Evolutionary conservation across 2,329 filamentous ascomycete species (phyloP), one percentile per base, ranked within the genome.

Genomic region (Clarireedia paspali): DNA sequence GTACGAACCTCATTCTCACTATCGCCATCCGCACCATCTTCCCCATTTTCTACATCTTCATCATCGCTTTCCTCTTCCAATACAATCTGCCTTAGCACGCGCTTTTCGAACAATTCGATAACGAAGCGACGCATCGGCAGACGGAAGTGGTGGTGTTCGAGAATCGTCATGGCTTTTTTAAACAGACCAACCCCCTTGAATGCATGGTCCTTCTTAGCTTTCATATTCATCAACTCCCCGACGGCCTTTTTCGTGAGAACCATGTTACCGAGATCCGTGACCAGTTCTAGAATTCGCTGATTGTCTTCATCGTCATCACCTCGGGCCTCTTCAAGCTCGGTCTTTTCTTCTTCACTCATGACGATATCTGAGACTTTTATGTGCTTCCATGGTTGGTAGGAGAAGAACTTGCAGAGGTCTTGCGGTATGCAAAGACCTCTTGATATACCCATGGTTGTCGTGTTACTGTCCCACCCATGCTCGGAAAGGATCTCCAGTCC

Each of bases 31-130:
- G 58, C 60, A 30, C 48, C 55, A 56, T 65, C 74, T 47, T 73
- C 75, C 45, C 79, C 71, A 63, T 77, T 84, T 80, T 73, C 67
- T 45, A 66, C 63, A 53, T 70, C 70, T 0, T 68, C 68, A 15
- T 68, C 64, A 20, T 62, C 60, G 42, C 60, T 65, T 7, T 70
- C 68, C 64, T 89, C 87, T 51, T 88, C 85, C 57, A 95, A 84
- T 12, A 99, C 88, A 58, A 96, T 88, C 62, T 83, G 82, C 60
- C 91, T 79, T 72, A 97, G 78, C 45, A 97, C 89, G 57, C 82
- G 85, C 72, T 92, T 94, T 67, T 97, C 92, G 66, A 99, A 99
- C 23, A 99, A 74, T 68, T 97, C 94, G 58, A 97, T 85, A 38
- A 96, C 88, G 72, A 96, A 91, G 47, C 92, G 85, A 59, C 92